Conservation (phyloP, 129 eudicot species). For the Flaveria trinervia region DNA sequence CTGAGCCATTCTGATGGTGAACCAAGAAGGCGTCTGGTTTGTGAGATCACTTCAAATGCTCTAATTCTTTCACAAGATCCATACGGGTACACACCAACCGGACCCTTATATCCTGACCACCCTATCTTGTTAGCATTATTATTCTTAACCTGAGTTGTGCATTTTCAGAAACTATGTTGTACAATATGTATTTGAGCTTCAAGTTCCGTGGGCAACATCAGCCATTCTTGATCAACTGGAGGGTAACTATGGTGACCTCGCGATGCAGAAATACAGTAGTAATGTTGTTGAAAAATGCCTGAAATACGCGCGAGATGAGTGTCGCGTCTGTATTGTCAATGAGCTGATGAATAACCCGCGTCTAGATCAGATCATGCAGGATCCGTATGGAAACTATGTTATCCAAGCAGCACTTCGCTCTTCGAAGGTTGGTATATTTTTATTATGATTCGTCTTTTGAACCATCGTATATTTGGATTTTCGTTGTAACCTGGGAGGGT, state of each 20-base stretch:
- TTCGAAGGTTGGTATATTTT: slow-evolving; percentile 44
- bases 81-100: slow-evolving; percentile 50
- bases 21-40: slow-evolving; percentile 45
- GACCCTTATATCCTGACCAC: background rate
- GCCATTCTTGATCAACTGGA: slow-evolving; percentile 56
- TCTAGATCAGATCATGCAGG: slow-evolving; percentile 62
- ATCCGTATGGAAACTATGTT: slow-evolving; percentile 62
- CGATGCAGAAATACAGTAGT: slow-evolving; percentile 62
- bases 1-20: slow-evolving; percentile 52
- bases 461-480: too few species aligned
- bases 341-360: slow-evolving; percentile 50
- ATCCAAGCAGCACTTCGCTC: slow-evolving; percentile 56
- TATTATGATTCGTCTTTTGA: background rate
- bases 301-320: slow-evolving; percentile 53
- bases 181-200: slow-evolving; percentile 56
- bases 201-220: slow-evolving; percentile 49
- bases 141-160: background rate
- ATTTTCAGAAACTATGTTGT: slow-evolving; percentile 58
- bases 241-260: slow-evolving; percentile 54
- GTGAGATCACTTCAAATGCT: slow-evolving; percentile 60
- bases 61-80: slow-evolving; percentile 65
- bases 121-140: background rate
- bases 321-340: slow-evolving; percentile 40
- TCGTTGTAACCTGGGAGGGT: too few species aligned
- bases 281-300: slow-evolving; percentile 64